A percentile compares a stretch with the other conserved stretches of the same genome.
Conservation (phyloP, 805 yeast genomes). For the Candida palmyrensis region DNA sequence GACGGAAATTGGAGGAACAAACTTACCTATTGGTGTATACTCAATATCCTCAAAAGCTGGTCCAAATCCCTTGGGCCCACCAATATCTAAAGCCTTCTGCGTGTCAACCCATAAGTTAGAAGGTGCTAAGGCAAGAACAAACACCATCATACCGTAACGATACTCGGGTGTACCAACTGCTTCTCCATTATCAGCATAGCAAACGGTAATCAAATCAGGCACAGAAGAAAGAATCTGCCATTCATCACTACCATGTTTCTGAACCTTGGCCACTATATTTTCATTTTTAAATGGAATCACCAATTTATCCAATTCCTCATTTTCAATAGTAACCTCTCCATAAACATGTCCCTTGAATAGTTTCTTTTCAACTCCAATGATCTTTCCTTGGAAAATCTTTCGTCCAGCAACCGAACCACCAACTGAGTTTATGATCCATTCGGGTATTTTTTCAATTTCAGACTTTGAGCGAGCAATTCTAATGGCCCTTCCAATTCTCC, state of each 20-base stretch:
- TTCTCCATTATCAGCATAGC: constrained; percentile 39
- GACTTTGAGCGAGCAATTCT: constrained; percentile 29
- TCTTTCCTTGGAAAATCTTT: constrained; percentile 36
- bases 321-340: constrained; percentile 39
- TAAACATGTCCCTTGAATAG: constrained; percentile 39
- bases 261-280: constrained; percentile 31
- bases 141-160: constrained; percentile 39
- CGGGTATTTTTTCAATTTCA: constrained; percentile 30
- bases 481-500: constrained; percentile 46
- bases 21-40: constrained; percentile 33
- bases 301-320: constrained; percentile 7
- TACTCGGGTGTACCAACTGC: constrained; percentile 47
- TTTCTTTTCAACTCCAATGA: constrained; percentile 37
- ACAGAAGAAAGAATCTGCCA: constrained; percentile 33
- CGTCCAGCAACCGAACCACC: constrained; percentile 28
- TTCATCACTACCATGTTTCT: constrained; percentile 12
- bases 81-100: constrained; percentile 30
- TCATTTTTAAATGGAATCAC: constrained; percentile 46
- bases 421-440: constrained; percentile 31
- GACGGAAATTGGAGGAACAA: constrained; percentile 31
- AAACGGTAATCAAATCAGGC: constrained; percentile 42
- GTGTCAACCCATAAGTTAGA: constrained; percentile 30
- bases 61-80: constrained; percentile 39
- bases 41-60: constrained; percentile 28
- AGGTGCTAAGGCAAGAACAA: constrained; percentile 38